phyloP scores from a whole-genome alignment of 345 rosid species.

The Pistacia integerrima region DNA sequence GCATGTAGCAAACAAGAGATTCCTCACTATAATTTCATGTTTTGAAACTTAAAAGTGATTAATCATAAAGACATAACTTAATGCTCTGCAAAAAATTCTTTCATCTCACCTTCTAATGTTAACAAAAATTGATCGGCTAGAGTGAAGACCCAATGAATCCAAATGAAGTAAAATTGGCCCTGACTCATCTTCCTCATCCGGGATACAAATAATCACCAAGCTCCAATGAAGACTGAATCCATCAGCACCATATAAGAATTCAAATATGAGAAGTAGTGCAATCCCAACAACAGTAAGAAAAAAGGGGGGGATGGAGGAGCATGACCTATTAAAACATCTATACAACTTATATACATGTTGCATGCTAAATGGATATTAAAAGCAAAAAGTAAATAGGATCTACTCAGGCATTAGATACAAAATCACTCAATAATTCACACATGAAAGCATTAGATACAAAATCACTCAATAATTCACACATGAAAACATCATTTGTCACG shows the following conservation, averaged over 20 bases:
- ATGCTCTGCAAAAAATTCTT: neutral
- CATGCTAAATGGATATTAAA: neutral
- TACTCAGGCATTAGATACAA: neutral
- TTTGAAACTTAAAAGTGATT: neutral
- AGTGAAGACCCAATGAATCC: constrained; percentile 83
- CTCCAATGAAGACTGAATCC: constrained; percentile 89
- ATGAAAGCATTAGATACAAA: neutral
- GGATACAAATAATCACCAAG: constrained; percentile 85
- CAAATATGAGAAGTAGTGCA: constrained; percentile 13
- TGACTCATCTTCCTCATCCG: constrained; percentile 74
- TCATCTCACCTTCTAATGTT: constrained; percentile 73
- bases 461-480: neutral
- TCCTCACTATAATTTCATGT: constrained; percentile 7
- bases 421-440: neutral
- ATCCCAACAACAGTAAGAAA: neutral
- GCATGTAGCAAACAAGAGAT: neutral
- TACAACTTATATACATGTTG: neutral
- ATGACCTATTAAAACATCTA: neutral
- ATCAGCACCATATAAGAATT: constrained; percentile 22
- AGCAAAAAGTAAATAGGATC: neutral
- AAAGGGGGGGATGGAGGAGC: neutral
- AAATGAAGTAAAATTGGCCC: constrained; percentile 85
- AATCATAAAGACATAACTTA: neutral
- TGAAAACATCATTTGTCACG: neutral
- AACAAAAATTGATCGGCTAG: constrained; percentile 55